A percentile compares a stretch with the other conserved stretches of the same genome.
Conservation (phyloP, 768 basidiomycete genomes). For the Rhodocollybia butyracea region DNA sequence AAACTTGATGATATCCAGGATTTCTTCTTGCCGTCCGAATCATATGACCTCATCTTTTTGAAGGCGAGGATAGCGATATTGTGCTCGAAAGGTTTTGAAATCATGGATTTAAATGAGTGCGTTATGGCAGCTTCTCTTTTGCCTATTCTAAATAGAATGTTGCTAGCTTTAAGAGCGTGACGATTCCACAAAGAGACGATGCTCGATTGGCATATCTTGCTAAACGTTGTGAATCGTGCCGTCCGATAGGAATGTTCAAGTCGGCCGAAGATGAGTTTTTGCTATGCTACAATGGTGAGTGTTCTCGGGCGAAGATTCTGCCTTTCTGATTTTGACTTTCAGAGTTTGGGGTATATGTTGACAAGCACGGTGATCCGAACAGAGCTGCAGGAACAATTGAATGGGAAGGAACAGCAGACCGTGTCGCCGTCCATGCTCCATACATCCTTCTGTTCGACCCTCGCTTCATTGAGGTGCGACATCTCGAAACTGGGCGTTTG, state of each 20-base stretch:
- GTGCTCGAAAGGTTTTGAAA: slow-evolving; percentile 93
- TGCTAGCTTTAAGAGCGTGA: slow-evolving; percentile 78
- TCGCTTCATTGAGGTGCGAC: slow-evolving; percentile 88
- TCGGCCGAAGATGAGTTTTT: slow-evolving; percentile 83
- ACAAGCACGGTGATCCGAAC: slow-evolving; percentile 87
- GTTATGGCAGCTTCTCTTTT: slow-evolving; percentile 43
- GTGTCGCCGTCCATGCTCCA: slow-evolving; percentile 85
- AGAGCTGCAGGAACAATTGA: slow-evolving; percentile 72
- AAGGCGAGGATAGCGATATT: slow-evolving; percentile 92
- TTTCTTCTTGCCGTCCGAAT: slow-evolving; percentile 91
- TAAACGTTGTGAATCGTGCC: slow-evolving; percentile 76
- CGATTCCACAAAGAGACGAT: slow-evolving; percentile 80
- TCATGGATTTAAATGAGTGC: slow-evolving; percentile 95
- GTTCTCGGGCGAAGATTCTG: background rate
- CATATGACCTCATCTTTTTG: slow-evolving; percentile 87
- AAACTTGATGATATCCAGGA: slow-evolving; percentile 21
- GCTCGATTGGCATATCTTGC: slow-evolving; percentile 63
- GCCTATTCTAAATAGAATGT: slow-evolving; percentile 52
- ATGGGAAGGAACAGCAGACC: slow-evolving; percentile 92
- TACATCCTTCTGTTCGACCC: slow-evolving; percentile 86
- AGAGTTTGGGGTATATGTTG: slow-evolving; percentile 93
- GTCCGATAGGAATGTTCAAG: slow-evolving; percentile 89
- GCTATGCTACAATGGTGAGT: slow-evolving; percentile 81
- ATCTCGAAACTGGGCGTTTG: slow-evolving; percentile 75
- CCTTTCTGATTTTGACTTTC: slow-evolving; percentile 1